Base-by-base conservation (phyloP, 2,329 filamentous ascomycete genomes). In the Xylaria sp. region DNA sequence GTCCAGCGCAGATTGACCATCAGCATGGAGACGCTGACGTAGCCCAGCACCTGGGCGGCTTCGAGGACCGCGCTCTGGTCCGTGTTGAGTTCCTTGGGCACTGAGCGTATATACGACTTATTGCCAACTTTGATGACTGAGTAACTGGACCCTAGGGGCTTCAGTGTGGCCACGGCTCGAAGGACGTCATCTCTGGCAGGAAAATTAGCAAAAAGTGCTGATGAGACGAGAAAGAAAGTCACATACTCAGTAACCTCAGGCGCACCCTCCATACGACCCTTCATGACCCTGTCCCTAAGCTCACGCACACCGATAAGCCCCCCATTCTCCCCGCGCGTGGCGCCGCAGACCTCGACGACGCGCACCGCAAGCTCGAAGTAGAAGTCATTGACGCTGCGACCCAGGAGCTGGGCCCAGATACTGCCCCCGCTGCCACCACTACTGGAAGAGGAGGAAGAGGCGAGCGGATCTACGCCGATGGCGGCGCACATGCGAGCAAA, bases 401-500 rank as follows among this genome's bases (percentile, higher is more conserved):
- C 96, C 23, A 98, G 86, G 71, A 98, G 89, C 83, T 98, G 94
- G 9, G 94, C 92, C 95, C 96, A 98, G 68, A 98, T 90, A 67
- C 91, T 96, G 20, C 89, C 88, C 1, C 82, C 85, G 6, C 83
- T 85, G 43, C 80, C 83, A 20, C 83, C 79, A 72, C 81, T 73
- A 80, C 68, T 20, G 7, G 46, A 48, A 12, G 46, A 48, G n/a
- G 43, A 48, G 18, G 70, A 72, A 1, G 87, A 90, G n/a, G 94
- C 94, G 20, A 99, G 86, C 1, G 96, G 97, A 80, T 99, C 96
- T 13, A 99, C 94, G 58, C 96, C 96, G 74, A 99, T 98, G 71
- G 94, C 94, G 77, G 94, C 90, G 83, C 96, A 99, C 96, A 99
- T 99, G 80, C 95, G 94, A 2, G 96, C 95, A 79, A 99, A 99